Conservation (phyloP, 2,329 filamentous ascomycete species). For the Ambrosiella xylebori region DNA sequence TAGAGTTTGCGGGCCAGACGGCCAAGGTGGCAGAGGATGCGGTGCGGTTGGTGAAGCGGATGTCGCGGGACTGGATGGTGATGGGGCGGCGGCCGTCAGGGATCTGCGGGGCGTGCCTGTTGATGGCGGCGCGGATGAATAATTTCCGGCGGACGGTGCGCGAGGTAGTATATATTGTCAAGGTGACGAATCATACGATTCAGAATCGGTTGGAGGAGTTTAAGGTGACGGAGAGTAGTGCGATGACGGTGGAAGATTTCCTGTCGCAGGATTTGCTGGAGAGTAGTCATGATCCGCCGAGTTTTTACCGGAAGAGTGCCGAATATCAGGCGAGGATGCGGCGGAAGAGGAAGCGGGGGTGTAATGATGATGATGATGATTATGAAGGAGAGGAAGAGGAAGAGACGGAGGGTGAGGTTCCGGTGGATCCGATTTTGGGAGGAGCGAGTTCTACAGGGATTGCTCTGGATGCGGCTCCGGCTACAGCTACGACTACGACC, state of each 20-base stretch:
- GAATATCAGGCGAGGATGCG: slow-evolving; percentile 38
- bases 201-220: slow-evolving; percentile 86
- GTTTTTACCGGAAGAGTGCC: slow-evolving; percentile 52
- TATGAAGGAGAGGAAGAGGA: slow-evolving; percentile 19
- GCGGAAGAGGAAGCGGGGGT: slow-evolving; percentile 29
- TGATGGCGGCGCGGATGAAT: slow-evolving; percentile 94
- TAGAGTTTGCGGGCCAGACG: slow-evolving; percentile 73
- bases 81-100: slow-evolving; percentile 85
- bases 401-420: slow-evolving; percentile 10
- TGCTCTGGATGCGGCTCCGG: neutral
- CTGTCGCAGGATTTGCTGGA: slow-evolving; percentile 54
- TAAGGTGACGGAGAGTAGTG: slow-evolving; percentile 66
- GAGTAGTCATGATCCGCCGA: slow-evolving; percentile 63
- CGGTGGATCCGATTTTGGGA: slow-evolving; percentile 3
- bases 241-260: slow-evolving; percentile 77
- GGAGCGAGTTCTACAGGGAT: neutral
- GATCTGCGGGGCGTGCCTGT: slow-evolving; percentile 82
- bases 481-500: neutral
- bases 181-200: slow-evolving; percentile 86
- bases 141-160: slow-evolving; percentile 86
- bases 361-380: slow-evolving; percentile 25
- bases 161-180: slow-evolving; percentile 96
- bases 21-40: slow-evolving; percentile 79
- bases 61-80: slow-evolving; percentile 96
- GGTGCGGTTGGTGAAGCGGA: slow-evolving; percentile 70